Conservation (phyloP, 2,329 filamentous ascomycete species). For the Diplocarpon rosae region DNA sequence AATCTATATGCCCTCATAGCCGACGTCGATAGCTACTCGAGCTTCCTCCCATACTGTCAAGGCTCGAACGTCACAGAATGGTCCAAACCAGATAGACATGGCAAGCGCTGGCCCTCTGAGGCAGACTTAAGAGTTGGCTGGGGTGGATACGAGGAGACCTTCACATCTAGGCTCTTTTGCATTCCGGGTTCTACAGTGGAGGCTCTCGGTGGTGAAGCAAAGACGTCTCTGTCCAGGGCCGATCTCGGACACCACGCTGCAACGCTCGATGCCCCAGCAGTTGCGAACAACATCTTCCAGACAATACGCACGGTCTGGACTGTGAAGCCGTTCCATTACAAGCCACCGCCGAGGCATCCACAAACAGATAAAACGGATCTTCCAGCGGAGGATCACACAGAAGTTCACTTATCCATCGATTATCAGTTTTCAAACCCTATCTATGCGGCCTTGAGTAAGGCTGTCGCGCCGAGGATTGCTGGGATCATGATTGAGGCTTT, state of each 20-base stretch:
- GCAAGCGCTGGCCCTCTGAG: slow-evolving; percentile 52
- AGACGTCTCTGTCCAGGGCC: slow-evolving; percentile 33
- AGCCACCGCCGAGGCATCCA: slow-evolving; percentile 31
- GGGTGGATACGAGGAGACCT: slow-evolving; percentile 72
- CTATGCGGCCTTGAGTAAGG: slow-evolving; percentile 70
- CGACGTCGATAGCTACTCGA: slow-evolving; percentile 73
- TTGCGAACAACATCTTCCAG: slow-evolving; percentile 47
- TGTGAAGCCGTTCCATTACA: slow-evolving; percentile 39
- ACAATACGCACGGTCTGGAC: slow-evolving; percentile 62
- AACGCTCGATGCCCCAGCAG: slow-evolving; percentile 27
- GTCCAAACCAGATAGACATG: slow-evolving; percentile 41
- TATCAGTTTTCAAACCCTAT: slow-evolving; percentile 86
- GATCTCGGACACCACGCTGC: slow-evolving; percentile 32
- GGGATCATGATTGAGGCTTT: slow-evolving; percentile 89
- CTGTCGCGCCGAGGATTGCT: slow-evolving; percentile 75
- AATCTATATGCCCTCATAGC: slow-evolving; percentile 77
- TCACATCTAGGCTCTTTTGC: slow-evolving; percentile 71
- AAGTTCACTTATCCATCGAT: slow-evolving; percentile 64
- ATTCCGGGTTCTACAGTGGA: slow-evolving; percentile 63
- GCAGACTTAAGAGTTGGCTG: slow-evolving; percentile 80
- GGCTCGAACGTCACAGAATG: slow-evolving; percentile 66
- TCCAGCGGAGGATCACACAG: slow-evolving; percentile 42
- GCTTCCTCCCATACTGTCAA: slow-evolving; percentile 88
- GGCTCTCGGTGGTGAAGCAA: slow-evolving; percentile 54
- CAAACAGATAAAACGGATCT: slow-evolving; percentile 21